Evolutionary conservation across 371 early-diverging fungal species (phyloP), one percentile per base, ranked within the genome.

Genomic region (Mortierella sp.): DNA sequence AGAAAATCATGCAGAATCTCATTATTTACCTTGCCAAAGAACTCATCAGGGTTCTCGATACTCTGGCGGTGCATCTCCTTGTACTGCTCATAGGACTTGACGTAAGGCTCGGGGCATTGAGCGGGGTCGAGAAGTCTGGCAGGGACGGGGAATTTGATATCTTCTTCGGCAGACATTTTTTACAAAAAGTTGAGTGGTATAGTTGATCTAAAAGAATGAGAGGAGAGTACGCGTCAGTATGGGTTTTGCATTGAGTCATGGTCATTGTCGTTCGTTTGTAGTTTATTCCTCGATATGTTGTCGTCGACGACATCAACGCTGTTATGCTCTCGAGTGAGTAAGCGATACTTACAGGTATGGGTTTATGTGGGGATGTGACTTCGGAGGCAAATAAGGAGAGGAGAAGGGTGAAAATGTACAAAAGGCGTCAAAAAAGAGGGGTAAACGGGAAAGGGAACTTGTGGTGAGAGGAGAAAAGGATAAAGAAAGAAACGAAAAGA

Each of bases 51-150:
- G 73, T 97, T 87, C 76, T 93, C 90, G 80, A 98, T 91, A 88
- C 95, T 95, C 88, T 97, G 91, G 75, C 93, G 91, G 91, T 97
- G 95, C 91, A 97, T 87, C 50, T 91, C 80, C 83, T 92, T 84
- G 92, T 98, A 98, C 88, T 95, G 89, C 71, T 95, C 96, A 83
- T 95, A 85, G 60, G 95, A 94, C 73, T 87, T 86, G 79, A 97
- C 88, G 87, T 95, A 95, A 73, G 97, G 96, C 87, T 90, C 93
- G 44, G 93, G 94, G 79, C 88, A 90, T 68, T 84, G 76, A 45
- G 81, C 72, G 6, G 84, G 14, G 72, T 84, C 76, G 77, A 76
- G 86, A 44, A 94, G 91, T 78, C 94, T 92, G 55, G 88, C 88
- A 38, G 93, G 93, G 55, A 94, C 92, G 65, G 90, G 92, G 79